Evolutionary conservation across 2,329 filamentous ascomycete species (phyloP).

Genomic region (Akanthomyces lecanii): DNA sequence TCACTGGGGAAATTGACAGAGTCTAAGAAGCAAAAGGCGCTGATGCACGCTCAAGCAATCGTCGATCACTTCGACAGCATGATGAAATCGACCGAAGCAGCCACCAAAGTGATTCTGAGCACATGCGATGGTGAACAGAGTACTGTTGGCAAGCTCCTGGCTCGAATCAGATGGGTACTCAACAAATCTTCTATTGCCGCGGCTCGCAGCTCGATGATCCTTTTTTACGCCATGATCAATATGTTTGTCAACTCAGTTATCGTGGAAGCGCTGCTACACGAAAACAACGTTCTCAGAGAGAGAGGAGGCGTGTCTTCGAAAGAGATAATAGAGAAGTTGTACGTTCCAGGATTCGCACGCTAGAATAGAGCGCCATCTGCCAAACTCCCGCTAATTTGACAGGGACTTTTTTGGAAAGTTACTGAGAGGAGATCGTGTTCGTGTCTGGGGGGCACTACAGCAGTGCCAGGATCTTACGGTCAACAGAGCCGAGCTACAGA

Average conservation of each 20-base stretch:
- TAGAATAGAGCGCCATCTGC: neutral
- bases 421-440: neutral
- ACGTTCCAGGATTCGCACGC: neutral
- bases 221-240: neutral
- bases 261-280: neutral
- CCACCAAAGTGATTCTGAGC: neutral
- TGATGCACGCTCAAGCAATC: neutral
- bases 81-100: neutral
- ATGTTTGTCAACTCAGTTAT: neutral
- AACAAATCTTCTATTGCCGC: neutral
- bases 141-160: neutral
- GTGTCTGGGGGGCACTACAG: neutral
- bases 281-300: neutral
- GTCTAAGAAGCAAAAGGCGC: neutral
- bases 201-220: neutral
- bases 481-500: neutral
- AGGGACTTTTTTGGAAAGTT: neutral
- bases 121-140: neutral
- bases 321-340: neutral
- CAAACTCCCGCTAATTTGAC: neutral
- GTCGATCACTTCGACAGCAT: neutral
- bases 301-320: neutral
- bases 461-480: neutral
- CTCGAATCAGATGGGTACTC: neutral
- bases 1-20: neutral